These are phyloP conservation scores for Paramecium sonneborni DNA, from an alignment of 73 alveolate genomes.

Conservation along the genomic window DNA sequence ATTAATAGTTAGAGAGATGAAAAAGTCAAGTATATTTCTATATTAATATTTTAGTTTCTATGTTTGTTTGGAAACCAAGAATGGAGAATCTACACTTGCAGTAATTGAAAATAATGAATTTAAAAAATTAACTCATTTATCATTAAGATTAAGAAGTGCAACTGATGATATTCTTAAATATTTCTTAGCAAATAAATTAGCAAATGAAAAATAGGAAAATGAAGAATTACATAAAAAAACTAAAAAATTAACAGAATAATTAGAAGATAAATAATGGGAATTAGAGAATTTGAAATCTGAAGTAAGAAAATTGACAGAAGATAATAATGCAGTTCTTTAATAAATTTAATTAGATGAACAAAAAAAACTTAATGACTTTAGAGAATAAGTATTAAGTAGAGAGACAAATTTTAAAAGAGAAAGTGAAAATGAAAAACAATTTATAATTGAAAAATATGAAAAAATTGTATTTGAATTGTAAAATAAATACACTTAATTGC, in stretches of 20 bases:
- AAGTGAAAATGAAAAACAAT: slow-evolving; percentile 45
- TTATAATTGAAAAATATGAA: slow-evolving; percentile 55
- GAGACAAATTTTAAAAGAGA: slow-evolving; percentile 52
- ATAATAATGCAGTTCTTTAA: background rate
- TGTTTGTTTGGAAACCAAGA: slow-evolving; percentile 55
- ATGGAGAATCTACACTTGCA: slow-evolving; percentile 56
- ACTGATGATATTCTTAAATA: slow-evolving; percentile 54
- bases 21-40: slow-evolving; percentile 4
- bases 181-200: slow-evolving; percentile 24
- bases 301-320: slow-evolving; percentile 44
- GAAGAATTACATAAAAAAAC: slow-evolving; percentile 54
- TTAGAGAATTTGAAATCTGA: background rate
- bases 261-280: slow-evolving; percentile 42
- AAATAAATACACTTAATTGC: background rate
- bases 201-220: slow-evolving; percentile 10
- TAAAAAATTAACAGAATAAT: slow-evolving; percentile 19
- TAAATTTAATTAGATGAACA: slow-evolving; percentile 10
- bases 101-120: slow-evolving; percentile 66
- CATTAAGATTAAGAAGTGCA: slow-evolving; percentile 59
- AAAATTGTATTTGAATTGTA: slow-evolving; percentile 51
- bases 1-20: slow-evolving; percentile 60
- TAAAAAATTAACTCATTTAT: slow-evolving; percentile 55
- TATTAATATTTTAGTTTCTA: background rate
- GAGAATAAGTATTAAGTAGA: slow-evolving; percentile 46
- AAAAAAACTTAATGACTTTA: slow-evolving; percentile 56